Percentiles rank a stretch among this genome's conserved stretches.
These are phyloP conservation scores for Rosa chinensis DNA, from an alignment of 306 rosid genomes.

Conservation along the genomic window DNA sequence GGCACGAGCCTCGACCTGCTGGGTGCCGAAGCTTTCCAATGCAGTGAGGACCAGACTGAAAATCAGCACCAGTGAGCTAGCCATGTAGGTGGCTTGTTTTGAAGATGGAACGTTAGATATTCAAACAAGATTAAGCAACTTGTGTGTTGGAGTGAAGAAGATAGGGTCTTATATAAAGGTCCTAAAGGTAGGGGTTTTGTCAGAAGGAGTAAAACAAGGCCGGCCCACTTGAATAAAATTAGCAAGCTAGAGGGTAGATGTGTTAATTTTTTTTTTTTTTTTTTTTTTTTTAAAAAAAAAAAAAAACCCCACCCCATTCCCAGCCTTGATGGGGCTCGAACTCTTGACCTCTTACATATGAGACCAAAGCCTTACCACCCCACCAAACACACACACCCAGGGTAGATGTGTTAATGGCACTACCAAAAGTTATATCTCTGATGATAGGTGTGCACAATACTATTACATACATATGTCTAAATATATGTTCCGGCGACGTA, in stretches of 20 bases:
- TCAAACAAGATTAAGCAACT: not conserved
- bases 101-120: not conserved
- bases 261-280: too few species aligned
- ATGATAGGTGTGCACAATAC: not conserved
- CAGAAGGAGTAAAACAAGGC: not conserved
- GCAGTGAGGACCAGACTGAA: conserved; percentile 12
- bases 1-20: conserved; percentile 42
- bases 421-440: not conserved
- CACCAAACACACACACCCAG: too few species aligned
- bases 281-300: too few species aligned
- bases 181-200: not conserved
- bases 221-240: conserved; percentile 10
- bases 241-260: not conserved
- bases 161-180: conserved; percentile 8
- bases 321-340: too few species aligned
- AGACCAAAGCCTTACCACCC: too few species aligned
- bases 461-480: too few species aligned
- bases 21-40: conserved; percentile 19
- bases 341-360: too few species aligned
- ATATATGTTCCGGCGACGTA: too few species aligned
- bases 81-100: conserved; percentile 16
- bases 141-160: not conserved
- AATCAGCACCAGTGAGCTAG: conserved; percentile 13
- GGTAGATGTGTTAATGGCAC: conserved; percentile 11
- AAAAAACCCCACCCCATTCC: too few species aligned